These are phyloP conservation scores for Tulasnella sp. DNA, from an alignment of 768 basidiomycete genomes.

Conservation along the genomic window DNA sequence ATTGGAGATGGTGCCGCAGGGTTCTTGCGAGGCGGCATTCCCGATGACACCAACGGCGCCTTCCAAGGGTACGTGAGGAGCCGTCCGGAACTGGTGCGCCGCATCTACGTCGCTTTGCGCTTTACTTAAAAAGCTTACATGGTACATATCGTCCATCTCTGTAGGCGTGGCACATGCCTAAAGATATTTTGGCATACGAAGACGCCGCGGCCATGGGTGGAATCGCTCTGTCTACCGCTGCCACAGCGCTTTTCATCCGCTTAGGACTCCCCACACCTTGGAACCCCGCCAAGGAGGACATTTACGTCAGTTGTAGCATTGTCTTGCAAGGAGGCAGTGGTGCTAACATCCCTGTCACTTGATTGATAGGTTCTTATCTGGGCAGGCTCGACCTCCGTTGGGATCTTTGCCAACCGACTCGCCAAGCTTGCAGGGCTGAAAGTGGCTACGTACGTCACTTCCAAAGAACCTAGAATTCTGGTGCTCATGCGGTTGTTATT, in stretches of 20 bases:
- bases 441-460: slow-evolving; percentile 38
- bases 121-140: neutral
- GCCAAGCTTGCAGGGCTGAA: slow-evolving; percentile 43
- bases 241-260: slow-evolving; percentile 26
- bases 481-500: neutral
- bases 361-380: slow-evolving; percentile 28
- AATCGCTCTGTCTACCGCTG: slow-evolving; percentile 31
- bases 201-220: slow-evolving; percentile 30
- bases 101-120: neutral
- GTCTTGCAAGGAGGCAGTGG: neutral
- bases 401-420: slow-evolving; percentile 42
- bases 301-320: neutral
- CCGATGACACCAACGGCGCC: neutral
- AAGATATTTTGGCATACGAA: slow-evolving; percentile 27
- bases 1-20: slow-evolving; percentile 31
- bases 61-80: slow-evolving; percentile 28
- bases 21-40: slow-evolving; percentile 17
- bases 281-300: slow-evolving; percentile 4
- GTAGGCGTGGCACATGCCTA: slow-evolving; percentile 30
- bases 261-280: slow-evolving; percentile 28
- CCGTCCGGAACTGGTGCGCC: slow-evolving; percentile 28
- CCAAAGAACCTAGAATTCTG: too few relatives aligned
- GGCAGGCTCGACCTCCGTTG: slow-evolving; percentile 33
- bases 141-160: neutral
- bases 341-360: neutral